Percentiles rank a stretch among this genome's conserved stretches.
Conservation (phyloP, 495 filamentous ascomycete species). For the Xylaria palmicola region DNA sequence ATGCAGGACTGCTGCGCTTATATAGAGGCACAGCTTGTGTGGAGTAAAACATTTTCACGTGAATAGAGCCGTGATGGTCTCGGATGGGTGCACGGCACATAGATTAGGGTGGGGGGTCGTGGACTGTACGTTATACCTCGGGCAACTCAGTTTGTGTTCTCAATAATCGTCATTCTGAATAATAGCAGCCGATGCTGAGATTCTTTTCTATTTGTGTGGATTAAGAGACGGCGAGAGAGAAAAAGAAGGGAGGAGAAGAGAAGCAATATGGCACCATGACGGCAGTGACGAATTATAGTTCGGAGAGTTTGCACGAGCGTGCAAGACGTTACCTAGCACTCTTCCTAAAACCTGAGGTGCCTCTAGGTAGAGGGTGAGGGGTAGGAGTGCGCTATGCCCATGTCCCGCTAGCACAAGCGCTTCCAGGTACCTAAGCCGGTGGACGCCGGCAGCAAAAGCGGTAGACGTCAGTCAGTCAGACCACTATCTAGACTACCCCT, state of each 20-base stretch:
- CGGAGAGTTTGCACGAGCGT: neutral
- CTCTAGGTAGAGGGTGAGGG: neutral
- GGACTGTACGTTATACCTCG: neutral
- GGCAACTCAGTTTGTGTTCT: neutral
- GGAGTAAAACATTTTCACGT: neutral
- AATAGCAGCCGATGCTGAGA: conserved; percentile 5
- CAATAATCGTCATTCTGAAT: neutral
- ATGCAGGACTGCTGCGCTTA: neutral
- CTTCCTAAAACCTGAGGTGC: neutral
- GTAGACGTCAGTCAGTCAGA: neutral
- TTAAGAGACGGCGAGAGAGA: too few relatives aligned
- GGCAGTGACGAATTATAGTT: conserved; percentile 9
- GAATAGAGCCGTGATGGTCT: neutral
- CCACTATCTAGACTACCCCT: neutral
- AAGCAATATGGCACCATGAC: neutral
- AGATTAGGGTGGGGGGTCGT: conserved; percentile 5
- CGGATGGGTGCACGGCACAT: neutral
- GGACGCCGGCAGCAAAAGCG: neutral
- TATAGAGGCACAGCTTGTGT: conserved; percentile 2
- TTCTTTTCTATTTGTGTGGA: neutral
- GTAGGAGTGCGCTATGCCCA: neutral
- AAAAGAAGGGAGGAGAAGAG: too few relatives aligned
- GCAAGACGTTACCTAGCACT: neutral
- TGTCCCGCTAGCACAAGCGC: neutral
- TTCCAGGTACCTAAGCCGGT: too few relatives aligned